Evolutionary conservation across 148 eudicot genomes (phyloP).

Genomic region (Chenopodium album): DNA sequence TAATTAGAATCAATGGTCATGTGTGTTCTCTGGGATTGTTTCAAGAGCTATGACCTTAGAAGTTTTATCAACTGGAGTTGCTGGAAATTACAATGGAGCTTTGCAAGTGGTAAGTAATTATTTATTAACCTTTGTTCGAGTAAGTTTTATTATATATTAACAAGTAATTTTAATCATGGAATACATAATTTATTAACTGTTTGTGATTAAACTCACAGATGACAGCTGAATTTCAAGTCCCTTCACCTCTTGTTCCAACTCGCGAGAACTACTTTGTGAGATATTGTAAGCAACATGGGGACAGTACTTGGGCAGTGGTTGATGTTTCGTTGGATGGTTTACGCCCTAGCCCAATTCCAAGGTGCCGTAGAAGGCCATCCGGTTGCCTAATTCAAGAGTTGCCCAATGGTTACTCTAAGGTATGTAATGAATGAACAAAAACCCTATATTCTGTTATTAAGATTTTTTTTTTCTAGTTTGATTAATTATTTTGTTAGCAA

Average conservation of each 20-base stretch:
- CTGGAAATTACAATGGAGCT: conserved; percentile 92
- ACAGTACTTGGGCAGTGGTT: conserved; percentile 87
- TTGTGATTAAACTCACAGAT: conserved; percentile 37
- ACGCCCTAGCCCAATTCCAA: conserved; percentile 50
- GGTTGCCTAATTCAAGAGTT: conserved; percentile 88
- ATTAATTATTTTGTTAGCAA: background rate
- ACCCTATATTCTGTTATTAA: background rate
- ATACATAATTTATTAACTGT: background rate
- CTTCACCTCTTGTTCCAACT: conserved; percentile 91
- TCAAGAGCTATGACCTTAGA: conserved; percentile 84
- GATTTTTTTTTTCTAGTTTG: background rate
- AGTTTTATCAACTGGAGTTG: conserved; percentile 89
- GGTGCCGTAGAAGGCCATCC: conserved; percentile 82
- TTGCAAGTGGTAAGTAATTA: conserved; percentile 71
- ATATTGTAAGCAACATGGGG: conserved; percentile 78
- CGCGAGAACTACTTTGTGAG: conserved; percentile 86
- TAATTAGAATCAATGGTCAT: conserved; percentile 79
- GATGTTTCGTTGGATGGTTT: conserved; percentile 84
- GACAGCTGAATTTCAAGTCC: conserved; percentile 88
- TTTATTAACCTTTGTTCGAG: background rate
- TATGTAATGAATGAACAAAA: conserved; percentile 6
- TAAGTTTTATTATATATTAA: background rate
- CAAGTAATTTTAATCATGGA: background rate
- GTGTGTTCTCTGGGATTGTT: conserved; percentile 70
- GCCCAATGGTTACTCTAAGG: conserved; percentile 93